Percentiles rank a stretch among this genome's conserved stretches.
phyloP scores from a whole-genome alignment of 768 basidiomycete species.

The Coprinopsis cinerea region DNA sequence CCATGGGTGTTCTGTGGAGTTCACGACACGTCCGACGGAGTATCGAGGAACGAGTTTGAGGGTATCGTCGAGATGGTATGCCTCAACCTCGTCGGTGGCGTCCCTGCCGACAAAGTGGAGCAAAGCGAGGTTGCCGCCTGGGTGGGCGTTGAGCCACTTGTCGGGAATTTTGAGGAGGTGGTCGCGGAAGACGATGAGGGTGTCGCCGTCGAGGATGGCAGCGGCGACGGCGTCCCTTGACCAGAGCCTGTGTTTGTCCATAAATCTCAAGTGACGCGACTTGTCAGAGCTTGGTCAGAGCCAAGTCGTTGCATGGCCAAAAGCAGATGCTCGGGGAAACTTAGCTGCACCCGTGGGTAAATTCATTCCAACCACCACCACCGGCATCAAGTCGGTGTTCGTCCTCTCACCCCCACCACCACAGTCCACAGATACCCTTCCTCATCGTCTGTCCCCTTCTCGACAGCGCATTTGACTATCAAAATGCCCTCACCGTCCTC shows the following conservation, averaged over 20 bases:
- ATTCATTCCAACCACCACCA: constrained; percentile 13
- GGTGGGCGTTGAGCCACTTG: constrained; percentile 80
- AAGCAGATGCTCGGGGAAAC: too few species aligned
- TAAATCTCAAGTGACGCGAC: too few species aligned
- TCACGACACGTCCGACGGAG: constrained; percentile 63
- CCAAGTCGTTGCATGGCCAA: too few species aligned
- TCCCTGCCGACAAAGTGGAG: constrained; percentile 95
- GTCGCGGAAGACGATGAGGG: constrained; percentile 67
- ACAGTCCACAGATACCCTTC: constrained; percentile 23
- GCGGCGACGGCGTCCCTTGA: constrained; percentile 50
- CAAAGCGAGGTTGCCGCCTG: constrained; percentile 83
- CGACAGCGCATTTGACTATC: constrained; percentile 20
- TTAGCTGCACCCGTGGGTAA: too few species aligned
- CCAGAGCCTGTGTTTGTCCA: constrained; percentile 17
- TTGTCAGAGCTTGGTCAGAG: too few species aligned
- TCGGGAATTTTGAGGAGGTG: constrained; percentile 60
- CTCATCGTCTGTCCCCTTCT: constrained; percentile 30
- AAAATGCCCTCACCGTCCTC: constrained; percentile 8
- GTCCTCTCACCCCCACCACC: constrained; percentile 39
- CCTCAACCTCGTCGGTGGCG: constrained; percentile 90
- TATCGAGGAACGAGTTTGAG: constrained; percentile 54
- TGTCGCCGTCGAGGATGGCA: constrained; percentile 70
- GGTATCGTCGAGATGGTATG: constrained; percentile 70
- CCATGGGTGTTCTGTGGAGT: constrained; percentile 53
- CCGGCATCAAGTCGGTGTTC: constrained; percentile 6